Base-by-base conservation (phyloP, 768 basidiomycete genomes). In the Termitomyces heimii region DNA sequence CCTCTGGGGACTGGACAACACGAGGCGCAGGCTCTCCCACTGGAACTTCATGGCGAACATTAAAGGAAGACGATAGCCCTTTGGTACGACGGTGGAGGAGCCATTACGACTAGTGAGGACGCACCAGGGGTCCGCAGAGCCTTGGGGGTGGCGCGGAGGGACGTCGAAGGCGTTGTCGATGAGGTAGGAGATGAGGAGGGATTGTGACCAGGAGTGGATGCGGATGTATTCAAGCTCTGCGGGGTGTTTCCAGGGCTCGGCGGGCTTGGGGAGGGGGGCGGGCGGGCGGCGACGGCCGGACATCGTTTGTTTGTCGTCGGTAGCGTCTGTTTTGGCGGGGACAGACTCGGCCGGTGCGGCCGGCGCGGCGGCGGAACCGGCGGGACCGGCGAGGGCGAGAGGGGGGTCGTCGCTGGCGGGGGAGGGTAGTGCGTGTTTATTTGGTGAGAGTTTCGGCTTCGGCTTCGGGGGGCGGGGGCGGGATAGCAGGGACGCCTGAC, bases 1-100 rank as follows among this genome's bases (percentile, higher is more conserved):
- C 3, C 70, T 66, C 24, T 67, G 62, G 26, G 56, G 56, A 5
- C 74, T 71, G 6, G 71, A 73, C 51, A 77, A 58, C 12, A 78
- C 75, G 29, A 80, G 70, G 54, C 70, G 60, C 4, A 78, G 60
- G 13, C 70, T 71, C 57, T 73, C 73, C 77, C 77, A 80, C 53
- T 71, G 71, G 56, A 75, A 78, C 53, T 74, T 74, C 37, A 75
- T 75, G 22, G 75, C 69, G 63, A 77, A 80, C 69, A 80, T 71
- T 18, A 80, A 62, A 0, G 78, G 77, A 18, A 77, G 62, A 1
- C 78, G 68, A 59, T 80, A 80, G 10, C 65, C 70, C 7, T 72
- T 62, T 12, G 77, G 78, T 1, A 78, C 55, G 2, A 63, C 43
- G 9, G 66, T 62, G 14, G 59, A 53, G 6, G 54, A 32, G 2